These are phyloP conservation scores for Suillus sp. DNA, from an alignment of 768 basidiomycete genomes.

Conservation along the genomic window DNA sequence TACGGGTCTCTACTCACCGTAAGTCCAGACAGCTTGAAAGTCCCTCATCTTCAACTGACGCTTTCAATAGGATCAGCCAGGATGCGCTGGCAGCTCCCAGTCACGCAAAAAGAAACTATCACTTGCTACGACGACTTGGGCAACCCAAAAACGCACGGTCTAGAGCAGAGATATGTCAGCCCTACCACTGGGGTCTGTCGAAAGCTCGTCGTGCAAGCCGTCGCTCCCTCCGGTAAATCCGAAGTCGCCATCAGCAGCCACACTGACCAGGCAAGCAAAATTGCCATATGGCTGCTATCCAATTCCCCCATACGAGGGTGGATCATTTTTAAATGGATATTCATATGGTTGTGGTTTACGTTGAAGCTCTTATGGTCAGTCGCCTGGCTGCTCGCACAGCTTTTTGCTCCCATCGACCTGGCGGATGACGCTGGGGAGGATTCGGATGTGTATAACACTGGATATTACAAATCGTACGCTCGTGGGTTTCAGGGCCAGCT, in stretches of 20 bases:
- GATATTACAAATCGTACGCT: constrained; percentile 10
- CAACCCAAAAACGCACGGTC: constrained; percentile 10
- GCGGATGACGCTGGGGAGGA: constrained; percentile 2
- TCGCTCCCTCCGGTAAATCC: not conserved
- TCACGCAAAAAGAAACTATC: not conserved
- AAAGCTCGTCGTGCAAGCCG: constrained; percentile 19
- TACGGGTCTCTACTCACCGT: not conserved
- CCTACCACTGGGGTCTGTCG: constrained; percentile 20
- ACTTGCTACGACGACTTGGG: constrained; percentile 9
- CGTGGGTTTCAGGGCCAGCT: constrained; percentile 20
- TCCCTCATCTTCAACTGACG: not conserved
- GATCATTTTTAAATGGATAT: constrained; percentile 13
- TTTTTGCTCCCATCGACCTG: not conserved
- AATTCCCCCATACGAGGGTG: constrained; percentile 4
- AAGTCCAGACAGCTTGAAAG: not conserved
- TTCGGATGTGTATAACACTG: constrained; percentile 8
- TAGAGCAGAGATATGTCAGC: constrained; percentile 22
- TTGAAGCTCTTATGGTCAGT: constrained; percentile 18
- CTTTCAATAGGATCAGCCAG: not conserved
- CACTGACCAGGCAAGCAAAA: constrained; percentile 10
- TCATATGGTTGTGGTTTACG: constrained; percentile 14
- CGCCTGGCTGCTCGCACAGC: constrained; percentile 3
- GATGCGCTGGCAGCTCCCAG: not conserved
- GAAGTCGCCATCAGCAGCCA: constrained; percentile 13
- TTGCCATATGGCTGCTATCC: constrained; percentile 20